phyloP scores from a whole-genome alignment of 805 yeast species.

The Saccharomycopsis lassenensis region DNA sequence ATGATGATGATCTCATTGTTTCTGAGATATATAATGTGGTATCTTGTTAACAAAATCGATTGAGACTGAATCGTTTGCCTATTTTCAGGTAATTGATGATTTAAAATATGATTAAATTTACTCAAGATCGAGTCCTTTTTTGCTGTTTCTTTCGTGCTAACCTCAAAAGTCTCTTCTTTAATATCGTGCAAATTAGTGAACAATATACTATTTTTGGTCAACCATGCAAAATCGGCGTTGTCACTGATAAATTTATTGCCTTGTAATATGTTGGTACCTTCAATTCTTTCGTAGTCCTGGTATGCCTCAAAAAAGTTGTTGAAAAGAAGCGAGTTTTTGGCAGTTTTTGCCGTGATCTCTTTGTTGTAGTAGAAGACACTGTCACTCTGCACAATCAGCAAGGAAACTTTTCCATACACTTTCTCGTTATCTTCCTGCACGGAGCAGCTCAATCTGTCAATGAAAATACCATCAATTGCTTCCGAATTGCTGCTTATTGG shows the following conservation, averaged over 20 bases:
- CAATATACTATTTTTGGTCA: constrained; percentile 36
- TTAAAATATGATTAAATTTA: constrained; percentile 30
- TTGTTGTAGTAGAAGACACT: constrained; percentile 24
- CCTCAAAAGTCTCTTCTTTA: not conserved
- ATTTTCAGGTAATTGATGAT: constrained; percentile 29
- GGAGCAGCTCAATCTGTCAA: no score
- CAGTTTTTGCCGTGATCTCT: constrained; percentile 17
- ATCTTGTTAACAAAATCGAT: constrained; percentile 39
- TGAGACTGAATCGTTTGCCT: constrained; percentile 22
- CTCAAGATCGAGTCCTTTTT: constrained; percentile 22
- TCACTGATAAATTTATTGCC: constrained; percentile 25
- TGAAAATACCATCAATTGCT: constrained; percentile 23
- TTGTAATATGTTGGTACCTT: constrained; percentile 23
- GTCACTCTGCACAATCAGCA: constrained; percentile 24
- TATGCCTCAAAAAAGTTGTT: constrained; percentile 22
- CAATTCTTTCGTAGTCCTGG: constrained; percentile 28
- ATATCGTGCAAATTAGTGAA: constrained; percentile 22
- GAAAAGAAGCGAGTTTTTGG: constrained; percentile 20
- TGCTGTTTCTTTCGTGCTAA: no score
- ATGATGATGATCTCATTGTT: constrained; percentile 30
- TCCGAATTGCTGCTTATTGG: constrained; percentile 17
- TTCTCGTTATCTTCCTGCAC: constrained; percentile 10
- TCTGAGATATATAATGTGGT: constrained; percentile 40
- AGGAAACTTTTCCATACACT: no score
- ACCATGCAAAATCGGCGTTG: constrained; percentile 31